These are phyloP conservation scores for Neonectria punicea DNA, from an alignment of 2,329 filamentous ascomycete genomes.

Conservation along the genomic window DNA sequence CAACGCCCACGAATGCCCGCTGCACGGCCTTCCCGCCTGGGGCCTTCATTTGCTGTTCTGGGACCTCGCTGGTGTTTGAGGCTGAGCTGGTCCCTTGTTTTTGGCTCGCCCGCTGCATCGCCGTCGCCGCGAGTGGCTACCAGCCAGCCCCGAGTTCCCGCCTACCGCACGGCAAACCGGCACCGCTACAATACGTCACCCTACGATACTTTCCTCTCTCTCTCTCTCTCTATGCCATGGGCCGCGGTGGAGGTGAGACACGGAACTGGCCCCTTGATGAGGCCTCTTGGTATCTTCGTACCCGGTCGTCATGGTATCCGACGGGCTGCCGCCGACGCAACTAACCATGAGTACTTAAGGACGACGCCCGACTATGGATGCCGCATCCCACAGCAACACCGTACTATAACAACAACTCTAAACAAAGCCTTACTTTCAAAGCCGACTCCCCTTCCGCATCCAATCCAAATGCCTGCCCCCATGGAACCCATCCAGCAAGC, in stretches of 20 bases:
- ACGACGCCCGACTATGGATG: constrained; percentile 23
- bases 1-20: constrained; percentile 26
- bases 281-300: constrained; percentile 15
- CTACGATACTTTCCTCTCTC: neutral
- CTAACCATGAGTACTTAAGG: constrained; percentile 33
- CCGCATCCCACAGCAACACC: constrained; percentile 21
- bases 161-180: constrained; percentile 25
- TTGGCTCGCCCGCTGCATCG: neutral
- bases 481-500: constrained; percentile 56
- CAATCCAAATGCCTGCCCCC: constrained; percentile 52
- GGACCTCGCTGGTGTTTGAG: constrained; percentile 4
- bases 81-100: constrained; percentile 19
- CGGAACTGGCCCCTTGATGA: neutral
- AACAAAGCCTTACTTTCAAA: constrained; percentile 22
- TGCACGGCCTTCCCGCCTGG: constrained; percentile 28
- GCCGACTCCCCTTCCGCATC: constrained; percentile 5
- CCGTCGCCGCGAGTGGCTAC: constrained; percentile 11
- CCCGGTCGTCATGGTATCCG: neutral
- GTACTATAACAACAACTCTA: constrained; percentile 28
- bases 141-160: neutral
- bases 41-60: constrained; percentile 33
- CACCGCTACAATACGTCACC: constrained; percentile 24
- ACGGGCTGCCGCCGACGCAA: constrained; percentile 10
- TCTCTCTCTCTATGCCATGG: neutral
- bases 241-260: neutral